phyloP scores from a whole-genome alignment of 2,329 filamentous ascomycete species.

The Trichoderma sp. region DNA sequence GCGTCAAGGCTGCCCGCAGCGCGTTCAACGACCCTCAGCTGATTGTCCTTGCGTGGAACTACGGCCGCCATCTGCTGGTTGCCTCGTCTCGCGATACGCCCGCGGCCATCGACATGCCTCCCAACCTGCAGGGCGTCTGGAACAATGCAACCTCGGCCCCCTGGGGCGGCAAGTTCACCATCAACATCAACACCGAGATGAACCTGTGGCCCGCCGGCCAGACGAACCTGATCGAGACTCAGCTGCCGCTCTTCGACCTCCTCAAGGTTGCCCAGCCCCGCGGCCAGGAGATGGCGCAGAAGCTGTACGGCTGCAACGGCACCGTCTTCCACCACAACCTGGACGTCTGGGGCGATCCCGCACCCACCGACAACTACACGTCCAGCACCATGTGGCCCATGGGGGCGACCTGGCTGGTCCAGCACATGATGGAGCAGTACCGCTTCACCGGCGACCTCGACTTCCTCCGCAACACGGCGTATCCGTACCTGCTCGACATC shows the following conservation, averaged over 20 bases:
- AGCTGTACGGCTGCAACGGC: slow-evolving; percentile 41
- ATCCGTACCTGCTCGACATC: slow-evolving; percentile 39
- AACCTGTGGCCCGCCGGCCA: slow-evolving; percentile 48
- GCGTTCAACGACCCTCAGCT: slow-evolving; percentile 32
- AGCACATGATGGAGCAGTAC: slow-evolving; percentile 46
- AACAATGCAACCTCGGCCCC: slow-evolving; percentile 35
- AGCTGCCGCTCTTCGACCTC: slow-evolving; percentile 41
- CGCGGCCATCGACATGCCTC: slow-evolving; percentile 31
- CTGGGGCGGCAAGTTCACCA: slow-evolving; percentile 51
- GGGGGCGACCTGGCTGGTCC: slow-evolving; percentile 46
- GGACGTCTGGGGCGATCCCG: slow-evolving; percentile 41
- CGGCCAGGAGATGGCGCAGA: slow-evolving; percentile 38
- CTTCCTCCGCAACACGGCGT: slow-evolving; percentile 32
- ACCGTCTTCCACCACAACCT: slow-evolving; percentile 41
- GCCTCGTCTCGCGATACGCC: slow-evolving; percentile 33
- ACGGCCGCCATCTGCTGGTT: slow-evolving; percentile 35
- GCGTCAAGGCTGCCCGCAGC: slow-evolving; percentile 26
- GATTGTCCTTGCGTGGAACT: slow-evolving; percentile 34
- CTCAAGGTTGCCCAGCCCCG: slow-evolving; percentile 38
- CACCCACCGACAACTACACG: slow-evolving; percentile 36
- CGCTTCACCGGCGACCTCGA: slow-evolving; percentile 38
- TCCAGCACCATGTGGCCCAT: slow-evolving; percentile 43
- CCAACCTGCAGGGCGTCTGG: slow-evolving; percentile 38
- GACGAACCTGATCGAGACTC: slow-evolving; percentile 42
- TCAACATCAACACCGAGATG: slow-evolving; percentile 54